Base-by-base conservation (phyloP, 2,329 filamentous ascomycete species). In the Fusarium chlamydosporum region DNA sequence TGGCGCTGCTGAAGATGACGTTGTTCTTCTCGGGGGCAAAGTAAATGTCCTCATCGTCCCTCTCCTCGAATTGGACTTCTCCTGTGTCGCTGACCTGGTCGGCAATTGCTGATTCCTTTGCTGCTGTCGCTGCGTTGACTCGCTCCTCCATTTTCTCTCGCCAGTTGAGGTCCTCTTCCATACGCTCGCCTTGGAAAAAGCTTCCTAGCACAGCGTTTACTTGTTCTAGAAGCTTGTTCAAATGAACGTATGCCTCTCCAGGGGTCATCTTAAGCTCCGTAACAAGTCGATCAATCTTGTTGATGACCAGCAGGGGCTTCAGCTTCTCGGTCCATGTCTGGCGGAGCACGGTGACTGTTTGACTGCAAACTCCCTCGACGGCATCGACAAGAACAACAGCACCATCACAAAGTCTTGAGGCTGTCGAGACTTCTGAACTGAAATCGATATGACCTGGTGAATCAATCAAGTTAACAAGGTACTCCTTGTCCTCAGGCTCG, bases 21-120 rank as follows among this genome's bases (percentile, higher is more conserved):
- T 99, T 99, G 79, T 97, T 97, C 80, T 95, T 97, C 77, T 99
- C 96, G 0, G 96, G 96, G 1, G 96, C 93, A 80, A 99, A 99
- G 79, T 99, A 99, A 27, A 99, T 90, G 78, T 97, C 94, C 78
- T 98, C 94, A 75, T 99, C 96, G 75, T 97, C 94, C 72, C 90
- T 89, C 77, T 98, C 96, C 78, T 97, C 91, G 72, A 93, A 99
- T 59, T 90, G 86, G 7, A 88, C 77, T 16, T 90, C 89, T 5
- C 88, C 86, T n/a, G 81, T 80, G 7, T 86, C 83, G 56, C 82
- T 84, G 43, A 83, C 81, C 53, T 86, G 81, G 50, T 86, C 84
- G 29, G 81, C 82, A 47, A 69, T 74, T 41, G 74, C 77, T 35
- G 76, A 76, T 59, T 88, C 88, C 75, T 89, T 91, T 15, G 88